phyloP scores from a whole-genome alignment of 1,284 basidiomycete species.

The Leccinum fuscescens region DNA sequence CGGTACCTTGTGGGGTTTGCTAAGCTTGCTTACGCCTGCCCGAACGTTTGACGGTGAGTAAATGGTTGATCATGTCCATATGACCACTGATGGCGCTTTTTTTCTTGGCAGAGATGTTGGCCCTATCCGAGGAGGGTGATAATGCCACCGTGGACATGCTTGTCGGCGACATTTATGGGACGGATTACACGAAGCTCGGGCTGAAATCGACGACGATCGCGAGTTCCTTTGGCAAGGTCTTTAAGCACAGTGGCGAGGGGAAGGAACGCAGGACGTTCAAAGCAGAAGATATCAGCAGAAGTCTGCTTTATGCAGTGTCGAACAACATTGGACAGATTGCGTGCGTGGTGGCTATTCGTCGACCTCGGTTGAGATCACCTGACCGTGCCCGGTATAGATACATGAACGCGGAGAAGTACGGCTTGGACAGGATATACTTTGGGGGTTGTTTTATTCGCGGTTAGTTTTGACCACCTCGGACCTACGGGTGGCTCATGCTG shows the following conservation, averaged over 20 bases:
- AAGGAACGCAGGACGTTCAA: conserved; percentile 57
- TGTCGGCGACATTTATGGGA: conserved; percentile 98
- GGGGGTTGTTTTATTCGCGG: conserved; percentile 99
- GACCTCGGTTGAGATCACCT: conserved; percentile 6
- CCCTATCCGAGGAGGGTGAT: conserved; percentile 90
- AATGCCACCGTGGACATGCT: conserved; percentile 98
- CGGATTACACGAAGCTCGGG: conserved; percentile 90
- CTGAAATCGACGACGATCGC: conserved; percentile 98
- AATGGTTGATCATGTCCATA: conserved; percentile 8
- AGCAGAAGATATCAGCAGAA: conserved; percentile 93
- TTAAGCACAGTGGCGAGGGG: conserved; percentile 76
- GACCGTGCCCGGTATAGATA: conserved; percentile 55
- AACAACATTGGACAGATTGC: conserved; percentile 99
- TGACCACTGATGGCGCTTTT: conserved; percentile 10
- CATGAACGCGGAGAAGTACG: conserved; percentile 99
- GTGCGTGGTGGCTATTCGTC: conserved; percentile 51
- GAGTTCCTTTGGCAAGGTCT: conserved; percentile 97
- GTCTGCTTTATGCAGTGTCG: conserved; percentile 92
- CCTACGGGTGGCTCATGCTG: background rate
- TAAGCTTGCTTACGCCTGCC: conserved; percentile 95
- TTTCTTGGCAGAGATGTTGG: conserved; percentile 82
- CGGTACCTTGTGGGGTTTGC: conserved; percentile 98
- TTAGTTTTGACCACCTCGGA: conserved; percentile 36
- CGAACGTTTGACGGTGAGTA: conserved; percentile 89
- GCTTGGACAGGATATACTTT: conserved; percentile 96